phyloP scores from a whole-genome alignment of 441 rosid genomes.

The Biscutella laevigata region DNA sequence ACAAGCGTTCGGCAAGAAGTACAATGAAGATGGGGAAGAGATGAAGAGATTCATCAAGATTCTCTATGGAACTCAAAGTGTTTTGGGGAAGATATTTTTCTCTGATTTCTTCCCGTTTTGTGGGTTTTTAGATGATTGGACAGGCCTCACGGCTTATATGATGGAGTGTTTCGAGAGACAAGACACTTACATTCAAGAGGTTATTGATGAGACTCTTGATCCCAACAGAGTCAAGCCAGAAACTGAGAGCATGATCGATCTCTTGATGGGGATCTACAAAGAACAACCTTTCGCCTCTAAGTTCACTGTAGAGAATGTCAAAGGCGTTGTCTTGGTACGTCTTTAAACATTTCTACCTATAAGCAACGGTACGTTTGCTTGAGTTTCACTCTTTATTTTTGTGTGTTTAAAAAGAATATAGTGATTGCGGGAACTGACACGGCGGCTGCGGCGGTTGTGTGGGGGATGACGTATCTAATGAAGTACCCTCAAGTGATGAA shows the following conservation, averaged over 20 bases:
- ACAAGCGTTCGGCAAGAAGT: conserved; percentile 30
- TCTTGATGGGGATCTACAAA: conserved; percentile 18
- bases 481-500: conserved; percentile 29
- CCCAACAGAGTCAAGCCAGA: conserved; percentile 26
- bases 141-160: conserved; percentile 23
- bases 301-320: conserved; percentile 26
- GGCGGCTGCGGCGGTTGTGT: conserved; percentile 29
- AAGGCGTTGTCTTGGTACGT: conserved; percentile 19
- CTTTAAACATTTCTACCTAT: background rate
- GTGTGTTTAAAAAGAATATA: conserved; percentile 18
- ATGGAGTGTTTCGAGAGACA: conserved; percentile 18
- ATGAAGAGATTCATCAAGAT: conserved; percentile 25
- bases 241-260: conserved; percentile 29
- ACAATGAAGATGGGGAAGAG: conserved; percentile 23
- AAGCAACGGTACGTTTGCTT: background rate
- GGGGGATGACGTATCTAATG: conserved; percentile 35
- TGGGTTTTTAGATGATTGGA: conserved; percentile 14
- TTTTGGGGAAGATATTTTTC: conserved; percentile 17
- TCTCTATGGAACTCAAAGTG: conserved; percentile 26
- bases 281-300: conserved; percentile 20
- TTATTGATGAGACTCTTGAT: conserved; percentile 18
- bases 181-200: conserved; percentile 23
- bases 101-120: conserved; percentile 15
- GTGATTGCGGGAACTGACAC: conserved; percentile 32
- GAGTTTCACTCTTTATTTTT: background rate